phyloP scores from a whole-genome alignment of 129 eudicot genomes.

The Ambrosia trifida region DNA sequence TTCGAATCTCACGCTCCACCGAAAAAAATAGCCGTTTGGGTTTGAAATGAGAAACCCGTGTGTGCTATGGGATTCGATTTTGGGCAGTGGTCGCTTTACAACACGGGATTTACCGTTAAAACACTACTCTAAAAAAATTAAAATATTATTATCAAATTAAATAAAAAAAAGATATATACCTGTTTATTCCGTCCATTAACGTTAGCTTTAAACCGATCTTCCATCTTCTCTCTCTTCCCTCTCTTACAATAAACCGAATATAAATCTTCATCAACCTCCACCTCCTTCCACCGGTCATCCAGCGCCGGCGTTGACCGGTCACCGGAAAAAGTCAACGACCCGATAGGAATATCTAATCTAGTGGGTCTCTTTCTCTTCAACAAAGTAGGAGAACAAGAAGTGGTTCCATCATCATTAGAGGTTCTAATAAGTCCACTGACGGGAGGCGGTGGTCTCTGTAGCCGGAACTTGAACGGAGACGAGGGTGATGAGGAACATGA shows the following conservation, averaged over 20 bases:
- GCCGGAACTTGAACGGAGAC: slow-evolving; percentile 36
- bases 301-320: slow-evolving; percentile 21
- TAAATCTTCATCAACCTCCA: slow-evolving; percentile 73
- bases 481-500: slow-evolving; percentile 33
- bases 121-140: no score
- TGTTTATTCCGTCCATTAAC: slow-evolving; percentile 64
- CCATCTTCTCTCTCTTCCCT: slow-evolving; percentile 77
- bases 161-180: slow-evolving; percentile 41
- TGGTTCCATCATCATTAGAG: slow-evolving; percentile 2
- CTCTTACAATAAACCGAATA: slow-evolving; percentile 79
- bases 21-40: no score
- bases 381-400: slow-evolving; percentile 34
- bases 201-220: slow-evolving; percentile 72
- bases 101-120: no score
- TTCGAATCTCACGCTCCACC: no score
- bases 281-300: slow-evolving; percentile 37
- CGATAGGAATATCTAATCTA: slow-evolving; percentile 69
- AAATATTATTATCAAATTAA: no score
- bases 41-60: no score
- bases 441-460: slow-evolving; percentile 39
- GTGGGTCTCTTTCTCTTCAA: slow-evolving; percentile 87
- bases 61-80: no score
- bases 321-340: slow-evolving; percentile 29
- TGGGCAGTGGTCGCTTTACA: no score
- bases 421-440: slow-evolving; percentile 32